phyloP scores from a whole-genome alignment of 2,329 filamentous ascomycete species.

The Colletotrichum navitas region DNA sequence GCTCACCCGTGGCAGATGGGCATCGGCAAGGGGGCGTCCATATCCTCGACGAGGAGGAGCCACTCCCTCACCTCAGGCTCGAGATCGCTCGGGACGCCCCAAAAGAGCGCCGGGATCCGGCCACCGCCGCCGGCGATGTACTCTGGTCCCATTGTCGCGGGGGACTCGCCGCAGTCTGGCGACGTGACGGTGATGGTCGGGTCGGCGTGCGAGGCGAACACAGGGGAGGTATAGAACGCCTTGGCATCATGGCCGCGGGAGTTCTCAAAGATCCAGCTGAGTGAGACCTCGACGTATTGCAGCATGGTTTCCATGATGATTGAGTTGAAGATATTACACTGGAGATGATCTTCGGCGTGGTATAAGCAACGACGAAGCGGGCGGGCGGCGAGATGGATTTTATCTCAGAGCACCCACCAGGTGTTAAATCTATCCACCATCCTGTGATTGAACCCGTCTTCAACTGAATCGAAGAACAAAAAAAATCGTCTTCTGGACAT shows the following conservation, averaged over 20 bases:
- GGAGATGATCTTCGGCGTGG: no score
- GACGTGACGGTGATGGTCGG: slow-evolving; percentile 56
- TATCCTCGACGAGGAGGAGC: slow-evolving; percentile 61
- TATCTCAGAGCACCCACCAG: background rate
- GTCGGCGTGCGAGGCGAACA: slow-evolving; percentile 50
- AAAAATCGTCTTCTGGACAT: background rate
- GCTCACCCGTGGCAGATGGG: slow-evolving; percentile 61
- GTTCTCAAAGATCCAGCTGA: slow-evolving; percentile 56
- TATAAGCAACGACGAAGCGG: background rate
- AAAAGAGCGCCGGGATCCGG: slow-evolving; percentile 56
- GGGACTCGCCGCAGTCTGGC: slow-evolving; percentile 55
- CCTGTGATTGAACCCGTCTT: background rate
- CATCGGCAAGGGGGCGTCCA: slow-evolving; percentile 59
- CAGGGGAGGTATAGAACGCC: slow-evolving; percentile 53
- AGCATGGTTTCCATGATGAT: background rate
- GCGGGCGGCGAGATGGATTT: background rate
- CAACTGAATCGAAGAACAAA: no score
- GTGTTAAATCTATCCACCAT: background rate
- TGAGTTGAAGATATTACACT: slow-evolving; percentile 40
- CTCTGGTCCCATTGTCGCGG: slow-evolving; percentile 51
- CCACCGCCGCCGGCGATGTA: slow-evolving; percentile 56
- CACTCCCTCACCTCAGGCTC: slow-evolving; percentile 55
- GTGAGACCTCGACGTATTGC: slow-evolving; percentile 51
- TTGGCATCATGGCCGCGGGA: slow-evolving; percentile 54
- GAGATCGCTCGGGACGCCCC: slow-evolving; percentile 51